phyloP scores from a whole-genome alignment of 192 early-diverging fungal genomes.

The Endogone sp. region DNA sequence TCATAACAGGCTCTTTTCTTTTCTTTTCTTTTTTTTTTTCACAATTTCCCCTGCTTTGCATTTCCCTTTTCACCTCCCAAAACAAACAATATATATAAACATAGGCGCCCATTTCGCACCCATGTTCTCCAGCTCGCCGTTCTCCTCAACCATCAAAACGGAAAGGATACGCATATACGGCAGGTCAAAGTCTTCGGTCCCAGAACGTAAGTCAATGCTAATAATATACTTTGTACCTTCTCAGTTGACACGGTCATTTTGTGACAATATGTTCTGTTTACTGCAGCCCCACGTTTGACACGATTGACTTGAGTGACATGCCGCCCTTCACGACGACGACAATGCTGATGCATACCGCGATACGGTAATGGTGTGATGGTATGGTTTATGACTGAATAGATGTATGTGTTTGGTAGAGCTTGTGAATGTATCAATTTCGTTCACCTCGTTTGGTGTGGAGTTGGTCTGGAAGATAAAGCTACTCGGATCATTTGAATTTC shows the following conservation, averaged over 20 bases:
- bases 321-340: not conserved
- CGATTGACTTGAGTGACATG: not conserved
- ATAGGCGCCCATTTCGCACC: constrained; percentile 49
- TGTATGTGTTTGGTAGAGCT: too few relatives aligned
- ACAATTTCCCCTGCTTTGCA: too few relatives aligned
- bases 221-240: not conserved
- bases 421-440: too few relatives aligned
- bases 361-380: not conserved
- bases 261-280: too few relatives aligned
- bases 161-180: constrained; percentile 81
- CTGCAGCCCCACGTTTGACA: not conserved
- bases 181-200: constrained; percentile 64
- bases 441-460: too few relatives aligned
- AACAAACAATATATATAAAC: not conserved
- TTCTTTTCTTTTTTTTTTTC: constrained; percentile 1
- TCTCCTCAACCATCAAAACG: constrained; percentile 71
- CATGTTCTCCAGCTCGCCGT: constrained; percentile 69
- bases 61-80: too few relatives aligned
- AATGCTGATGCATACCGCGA: not conserved
- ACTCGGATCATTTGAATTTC: too few relatives aligned
- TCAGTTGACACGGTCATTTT: too few relatives aligned
- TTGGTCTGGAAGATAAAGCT: too few relatives aligned
- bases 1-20: too few relatives aligned
- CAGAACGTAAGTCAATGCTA: constrained; percentile 39
- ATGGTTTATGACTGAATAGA: too few relatives aligned